Evolutionary conservation across 1,139 yeast species (phyloP).

Genomic region (Blastobotrys illinoisensis): DNA sequence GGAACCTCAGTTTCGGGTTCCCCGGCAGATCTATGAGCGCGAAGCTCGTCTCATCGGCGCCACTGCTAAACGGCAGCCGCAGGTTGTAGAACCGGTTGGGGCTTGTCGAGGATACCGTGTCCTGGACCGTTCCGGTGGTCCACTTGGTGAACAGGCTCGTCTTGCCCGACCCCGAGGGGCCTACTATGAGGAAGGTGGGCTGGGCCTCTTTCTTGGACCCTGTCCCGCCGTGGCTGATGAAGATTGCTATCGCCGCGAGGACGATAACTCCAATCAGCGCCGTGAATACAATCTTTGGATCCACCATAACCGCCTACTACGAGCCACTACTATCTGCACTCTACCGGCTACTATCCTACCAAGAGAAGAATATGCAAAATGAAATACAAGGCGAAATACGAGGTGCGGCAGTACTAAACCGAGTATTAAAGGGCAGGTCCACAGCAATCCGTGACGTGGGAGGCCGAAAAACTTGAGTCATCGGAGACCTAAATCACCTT

Average conservation of each 20-base stretch:
- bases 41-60: conserved; percentile 24
- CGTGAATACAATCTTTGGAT: conserved; percentile 4
- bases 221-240: conserved; percentile 12
- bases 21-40: conserved; percentile 81
- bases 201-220: conserved; percentile 27
- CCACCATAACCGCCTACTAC: background rate
- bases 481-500: background rate
- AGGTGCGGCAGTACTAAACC: too few relatives aligned
- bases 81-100: conserved; percentile 37
- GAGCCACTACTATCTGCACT: too few relatives aligned
- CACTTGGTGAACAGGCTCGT: conserved; percentile 52
- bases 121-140: conserved; percentile 27
- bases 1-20: conserved; percentile 58
- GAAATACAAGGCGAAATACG: too few relatives aligned
- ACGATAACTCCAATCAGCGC: conserved; percentile 16
- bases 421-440: background rate
- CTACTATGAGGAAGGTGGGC: conserved; percentile 66
- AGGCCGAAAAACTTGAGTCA: background rate
- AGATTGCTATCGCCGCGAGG: conserved; percentile 11
- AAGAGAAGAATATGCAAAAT: too few relatives aligned
- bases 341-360: background rate
- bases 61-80: conserved; percentile 35
- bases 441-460: background rate
- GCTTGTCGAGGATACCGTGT: conserved; percentile 44
- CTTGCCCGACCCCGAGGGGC: conserved; percentile 71